phyloP scores from a whole-genome alignment of 371 early-diverging fungal genomes.

The Lichtheimia corymbifera region DNA sequence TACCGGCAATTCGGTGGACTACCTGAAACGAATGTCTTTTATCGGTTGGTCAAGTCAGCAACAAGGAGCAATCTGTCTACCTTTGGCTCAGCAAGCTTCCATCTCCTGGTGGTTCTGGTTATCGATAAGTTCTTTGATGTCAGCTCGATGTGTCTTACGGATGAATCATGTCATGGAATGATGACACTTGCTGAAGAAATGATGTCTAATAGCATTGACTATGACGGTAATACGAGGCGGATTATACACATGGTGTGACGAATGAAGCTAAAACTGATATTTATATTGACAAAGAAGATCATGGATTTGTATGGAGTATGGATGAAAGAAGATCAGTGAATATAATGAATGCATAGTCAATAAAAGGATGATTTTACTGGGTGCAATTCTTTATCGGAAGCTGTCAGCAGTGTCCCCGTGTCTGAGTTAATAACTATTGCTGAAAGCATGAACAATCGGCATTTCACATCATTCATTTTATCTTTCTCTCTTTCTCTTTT shows the following conservation, averaged over 20 bases:
- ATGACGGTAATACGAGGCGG: conserved; percentile 26
- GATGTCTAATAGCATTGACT: conserved; percentile 37
- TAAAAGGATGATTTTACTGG: conserved; percentile 17
- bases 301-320: conserved; percentile 31
- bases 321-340: conserved; percentile 36
- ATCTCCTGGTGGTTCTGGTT: no score
- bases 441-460: neutral
- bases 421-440: neutral
- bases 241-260: conserved; percentile 24
- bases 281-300: neutral
- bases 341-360: conserved; percentile 38
- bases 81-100: conserved; percentile 35
- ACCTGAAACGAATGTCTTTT: no score
- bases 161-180: conserved; percentile 39
- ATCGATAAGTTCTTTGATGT: no score
- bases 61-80: no score
- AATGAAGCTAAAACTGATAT: conserved; percentile 28
- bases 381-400: neutral
- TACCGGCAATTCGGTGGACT: no score
- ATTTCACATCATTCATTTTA: conserved; percentile 8
- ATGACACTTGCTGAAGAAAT: conserved; percentile 41
- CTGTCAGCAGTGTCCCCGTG: no score
- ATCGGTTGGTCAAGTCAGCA: no score
- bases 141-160: no score
- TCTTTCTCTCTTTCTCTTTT: conserved; percentile 7